Evolutionary conservation across 139 green algal genomes (phyloP).

Genomic region (Volvox africanus): DNA sequence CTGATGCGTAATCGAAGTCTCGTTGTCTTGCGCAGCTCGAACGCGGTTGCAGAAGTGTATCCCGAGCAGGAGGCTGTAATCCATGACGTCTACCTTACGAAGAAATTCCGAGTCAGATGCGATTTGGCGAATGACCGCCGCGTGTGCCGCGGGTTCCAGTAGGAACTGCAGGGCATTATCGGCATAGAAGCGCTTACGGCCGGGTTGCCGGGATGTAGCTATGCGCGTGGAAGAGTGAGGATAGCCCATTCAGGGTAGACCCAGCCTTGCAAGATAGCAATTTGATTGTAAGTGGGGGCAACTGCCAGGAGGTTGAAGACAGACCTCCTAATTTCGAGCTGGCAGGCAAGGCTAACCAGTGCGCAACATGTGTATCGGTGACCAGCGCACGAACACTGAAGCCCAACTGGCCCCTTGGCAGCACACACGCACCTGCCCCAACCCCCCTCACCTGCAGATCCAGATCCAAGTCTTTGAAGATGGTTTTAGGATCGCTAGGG

Average conservation of each 20-base stretch:
- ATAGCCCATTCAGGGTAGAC: too few relatives aligned
- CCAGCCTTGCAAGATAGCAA: too few relatives aligned
- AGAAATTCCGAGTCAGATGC: constrained; percentile 51
- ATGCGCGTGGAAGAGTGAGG: too few relatives aligned
- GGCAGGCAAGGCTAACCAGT: too few relatives aligned
- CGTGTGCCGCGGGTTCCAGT: constrained; percentile 23
- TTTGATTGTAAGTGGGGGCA: too few relatives aligned
- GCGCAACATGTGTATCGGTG: too few relatives aligned
- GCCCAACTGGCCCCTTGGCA: too few relatives aligned
- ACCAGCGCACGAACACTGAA: too few relatives aligned
- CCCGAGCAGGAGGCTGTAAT: constrained; percentile 95
- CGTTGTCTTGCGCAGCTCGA: background rate
- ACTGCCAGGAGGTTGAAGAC: too few relatives aligned
- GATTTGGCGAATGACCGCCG: constrained; percentile 51
- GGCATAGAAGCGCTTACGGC: too few relatives aligned
- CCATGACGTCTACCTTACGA: constrained; percentile 84
- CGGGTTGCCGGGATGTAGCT: too few relatives aligned
- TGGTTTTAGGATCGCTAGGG: constrained; percentile 53
- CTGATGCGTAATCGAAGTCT: background rate
- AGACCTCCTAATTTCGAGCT: too few relatives aligned
- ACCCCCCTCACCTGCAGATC: constrained; percentile 56
- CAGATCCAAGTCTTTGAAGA: constrained; percentile 94
- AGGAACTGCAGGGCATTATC: constrained; percentile 18
- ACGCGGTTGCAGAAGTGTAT: constrained; percentile 73
- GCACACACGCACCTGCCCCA: background rate